phyloP scores from a whole-genome alignment of 176 grass and related monocot genomes.

The Bothriochloa decipiens region DNA sequence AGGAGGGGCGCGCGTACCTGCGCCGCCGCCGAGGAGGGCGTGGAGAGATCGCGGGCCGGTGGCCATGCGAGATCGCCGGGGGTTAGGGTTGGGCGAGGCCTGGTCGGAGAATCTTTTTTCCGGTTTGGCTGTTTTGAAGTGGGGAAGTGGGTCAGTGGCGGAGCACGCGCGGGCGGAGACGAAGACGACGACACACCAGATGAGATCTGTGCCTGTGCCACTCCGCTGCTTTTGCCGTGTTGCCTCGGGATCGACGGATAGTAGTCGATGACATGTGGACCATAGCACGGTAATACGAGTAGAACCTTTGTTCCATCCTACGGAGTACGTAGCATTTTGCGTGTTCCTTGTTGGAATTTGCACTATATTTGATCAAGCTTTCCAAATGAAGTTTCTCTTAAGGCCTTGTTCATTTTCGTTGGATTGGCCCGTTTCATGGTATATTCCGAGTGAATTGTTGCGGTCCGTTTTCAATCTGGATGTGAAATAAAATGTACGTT shows the following conservation, averaged over 20 bases:
- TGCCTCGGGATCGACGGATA: conserved; percentile 19
- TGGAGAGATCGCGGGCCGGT: conserved; percentile 64
- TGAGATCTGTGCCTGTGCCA: conserved; percentile 17
- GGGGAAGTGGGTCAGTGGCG: neutral
- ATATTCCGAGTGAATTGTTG: too few relatives aligned
- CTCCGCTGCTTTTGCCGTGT: neutral
- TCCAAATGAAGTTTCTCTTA: too few relatives aligned
- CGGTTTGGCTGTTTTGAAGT: conserved; percentile 37
- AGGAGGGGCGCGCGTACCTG: conserved; percentile 46
- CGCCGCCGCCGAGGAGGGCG: conserved; percentile 74
- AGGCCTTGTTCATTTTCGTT: too few relatives aligned
- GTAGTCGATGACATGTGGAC: neutral
- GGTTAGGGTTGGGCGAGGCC: conserved; percentile 37
- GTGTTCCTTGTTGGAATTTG: too few relatives aligned
- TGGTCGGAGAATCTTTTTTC: neutral
- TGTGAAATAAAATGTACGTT: too few relatives aligned
- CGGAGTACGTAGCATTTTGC: too few relatives aligned
- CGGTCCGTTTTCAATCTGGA: too few relatives aligned
- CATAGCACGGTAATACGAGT: neutral
- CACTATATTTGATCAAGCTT: too few relatives aligned
- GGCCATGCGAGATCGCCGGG: conserved; percentile 48
- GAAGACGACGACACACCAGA: neutral
- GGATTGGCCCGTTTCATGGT: too few relatives aligned
- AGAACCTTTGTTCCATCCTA: neutral
- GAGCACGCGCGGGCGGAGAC: conserved; percentile 16